Evolutionary conservation across 805 yeast species (phyloP).

Genomic region (Sungouiella blattae): DNA sequence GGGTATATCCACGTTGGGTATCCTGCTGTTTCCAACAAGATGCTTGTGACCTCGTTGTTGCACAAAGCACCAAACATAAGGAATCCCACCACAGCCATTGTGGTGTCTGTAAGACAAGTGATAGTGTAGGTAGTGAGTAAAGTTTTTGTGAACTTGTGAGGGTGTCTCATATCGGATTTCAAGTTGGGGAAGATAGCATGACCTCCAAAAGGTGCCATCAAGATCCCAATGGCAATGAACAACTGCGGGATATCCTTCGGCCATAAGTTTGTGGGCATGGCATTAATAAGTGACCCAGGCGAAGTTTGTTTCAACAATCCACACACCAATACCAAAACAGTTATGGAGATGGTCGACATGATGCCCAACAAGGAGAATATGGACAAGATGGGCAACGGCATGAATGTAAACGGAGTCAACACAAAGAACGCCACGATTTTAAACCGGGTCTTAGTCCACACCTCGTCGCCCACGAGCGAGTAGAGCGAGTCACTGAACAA

Average conservation of each 20-base stretch:
- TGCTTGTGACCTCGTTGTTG: constrained; percentile 51
- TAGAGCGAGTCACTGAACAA: constrained; percentile 82
- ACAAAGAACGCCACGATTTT: constrained; percentile 66
- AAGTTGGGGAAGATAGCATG: constrained; percentile 78
- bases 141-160: constrained; percentile 51
- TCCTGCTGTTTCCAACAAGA: constrained; percentile 41
- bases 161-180: constrained; percentile 68
- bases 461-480: constrained; percentile 24
- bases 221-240: constrained; percentile 60
- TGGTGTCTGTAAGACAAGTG: constrained; percentile 55
- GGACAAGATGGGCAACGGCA: constrained; percentile 73
- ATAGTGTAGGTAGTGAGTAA: constrained; percentile 57
- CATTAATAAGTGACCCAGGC: constrained; percentile 72
- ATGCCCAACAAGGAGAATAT: constrained; percentile 70
- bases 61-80: constrained; percentile 52
- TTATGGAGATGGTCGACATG: constrained; percentile 62
- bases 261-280: constrained; percentile 64
- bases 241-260: constrained; percentile 53
- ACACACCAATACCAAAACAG: constrained; percentile 52
- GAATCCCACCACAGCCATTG: constrained; percentile 65
- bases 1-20: constrained; percentile 48
- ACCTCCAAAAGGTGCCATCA: constrained; percentile 83
- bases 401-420: constrained; percentile 76
- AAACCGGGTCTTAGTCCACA: constrained; percentile 46
- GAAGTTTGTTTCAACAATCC: constrained; percentile 58